phyloP scores from a whole-genome alignment of 305 asterid genomes.

The Rubia tinctorum region DNA sequence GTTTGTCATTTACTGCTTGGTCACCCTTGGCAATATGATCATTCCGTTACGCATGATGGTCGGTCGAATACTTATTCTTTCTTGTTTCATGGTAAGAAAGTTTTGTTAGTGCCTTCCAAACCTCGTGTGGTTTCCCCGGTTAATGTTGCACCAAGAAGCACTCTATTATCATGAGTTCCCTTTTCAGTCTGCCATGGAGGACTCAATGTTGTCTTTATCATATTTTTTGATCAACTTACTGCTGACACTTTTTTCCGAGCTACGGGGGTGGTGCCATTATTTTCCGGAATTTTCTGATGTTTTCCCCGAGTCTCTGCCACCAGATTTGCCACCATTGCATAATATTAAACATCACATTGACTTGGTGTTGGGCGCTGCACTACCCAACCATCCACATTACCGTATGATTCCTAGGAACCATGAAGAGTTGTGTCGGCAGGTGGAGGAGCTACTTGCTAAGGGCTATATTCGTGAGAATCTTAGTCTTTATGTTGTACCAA shows the following conservation, averaged over 20 bases:
- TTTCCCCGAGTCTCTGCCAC: background rate
- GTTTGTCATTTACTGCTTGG: background rate
- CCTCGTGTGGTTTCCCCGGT: background rate
- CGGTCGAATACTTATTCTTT: background rate
- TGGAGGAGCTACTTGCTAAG: background rate
- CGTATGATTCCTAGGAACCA: background rate
- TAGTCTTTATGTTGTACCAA: background rate
- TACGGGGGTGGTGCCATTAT: too few species aligned
- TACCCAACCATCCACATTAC: background rate
- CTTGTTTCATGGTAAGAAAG: background rate
- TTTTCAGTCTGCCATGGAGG: too few species aligned
- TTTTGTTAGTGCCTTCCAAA: background rate
- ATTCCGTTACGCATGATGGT: background rate
- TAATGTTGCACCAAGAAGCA: too few species aligned
- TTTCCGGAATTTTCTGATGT: too few species aligned
- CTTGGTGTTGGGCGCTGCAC: background rate
- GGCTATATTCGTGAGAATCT: background rate
- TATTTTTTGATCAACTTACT: too few species aligned
- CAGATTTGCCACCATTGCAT: background rate
- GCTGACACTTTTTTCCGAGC: too few species aligned
- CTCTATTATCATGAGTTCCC: background rate
- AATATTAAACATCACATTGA: background rate
- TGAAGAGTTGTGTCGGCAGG: background rate
- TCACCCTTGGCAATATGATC: background rate
- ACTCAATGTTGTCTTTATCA: too few species aligned